These are phyloP conservation scores for Pseudotsuga menziesii DNA, from an alignment of 75 land plant species.

Conservation along the genomic window DNA sequence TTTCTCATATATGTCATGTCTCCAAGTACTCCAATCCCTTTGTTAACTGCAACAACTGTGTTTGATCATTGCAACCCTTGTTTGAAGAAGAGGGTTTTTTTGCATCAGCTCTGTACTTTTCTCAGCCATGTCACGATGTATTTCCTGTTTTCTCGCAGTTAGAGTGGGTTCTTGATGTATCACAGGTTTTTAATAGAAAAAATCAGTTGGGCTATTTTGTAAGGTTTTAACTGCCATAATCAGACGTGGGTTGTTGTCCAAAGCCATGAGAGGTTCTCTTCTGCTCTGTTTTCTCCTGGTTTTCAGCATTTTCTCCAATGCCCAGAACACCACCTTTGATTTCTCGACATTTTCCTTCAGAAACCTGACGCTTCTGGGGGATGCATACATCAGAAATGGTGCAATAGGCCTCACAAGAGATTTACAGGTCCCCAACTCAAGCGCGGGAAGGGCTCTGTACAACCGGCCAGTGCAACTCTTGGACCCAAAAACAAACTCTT, in stretches of 20 bases:
- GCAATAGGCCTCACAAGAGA: conserved; percentile 51
- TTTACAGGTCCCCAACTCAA: conserved; percentile 38
- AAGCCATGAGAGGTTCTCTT: not conserved
- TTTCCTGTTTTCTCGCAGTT: not conserved
- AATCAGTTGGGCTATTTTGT: not conserved
- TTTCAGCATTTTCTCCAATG: not conserved
- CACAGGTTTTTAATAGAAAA: not conserved
- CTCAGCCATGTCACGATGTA: not conserved
- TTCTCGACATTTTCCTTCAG: conserved; percentile 38
- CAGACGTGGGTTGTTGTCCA: not conserved
- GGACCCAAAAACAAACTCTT: conserved; percentile 30
- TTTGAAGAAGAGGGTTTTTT: no score
- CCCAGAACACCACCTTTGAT: conserved; percentile 11
- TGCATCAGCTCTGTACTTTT: no score
- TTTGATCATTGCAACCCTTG: no score
- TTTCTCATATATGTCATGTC: no score
- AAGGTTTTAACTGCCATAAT: not conserved
- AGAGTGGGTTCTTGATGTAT: not conserved
- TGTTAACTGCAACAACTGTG: no score
- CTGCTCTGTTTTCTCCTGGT: not conserved
- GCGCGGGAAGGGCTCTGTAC: conserved; percentile 52
- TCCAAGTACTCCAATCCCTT: no score
- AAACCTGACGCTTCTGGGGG: conserved; percentile 60
- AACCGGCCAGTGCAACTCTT: conserved; percentile 36
- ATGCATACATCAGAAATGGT: conserved; percentile 44